Conservation (phyloP, 495 filamentous ascomycete genomes). For the Podospora australis region DNA sequence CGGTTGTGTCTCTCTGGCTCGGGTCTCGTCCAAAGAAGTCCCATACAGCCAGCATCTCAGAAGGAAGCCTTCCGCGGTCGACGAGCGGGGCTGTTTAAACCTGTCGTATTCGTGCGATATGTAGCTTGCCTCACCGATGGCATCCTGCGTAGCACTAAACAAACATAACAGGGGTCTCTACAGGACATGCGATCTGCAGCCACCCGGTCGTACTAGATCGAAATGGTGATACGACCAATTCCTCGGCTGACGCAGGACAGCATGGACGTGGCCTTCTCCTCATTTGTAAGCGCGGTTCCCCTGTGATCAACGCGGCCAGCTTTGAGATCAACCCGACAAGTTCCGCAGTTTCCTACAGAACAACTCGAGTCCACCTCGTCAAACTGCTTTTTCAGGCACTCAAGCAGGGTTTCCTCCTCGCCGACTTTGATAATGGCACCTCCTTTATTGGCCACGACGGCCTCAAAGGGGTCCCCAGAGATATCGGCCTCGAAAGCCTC, state of each 20-base stretch:
- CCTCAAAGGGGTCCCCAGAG: conserved; percentile 51
- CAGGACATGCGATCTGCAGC: neutral
- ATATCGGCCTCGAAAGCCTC: conserved; percentile 49
- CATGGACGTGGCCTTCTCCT: conserved; percentile 38
- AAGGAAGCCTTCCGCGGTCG: neutral
- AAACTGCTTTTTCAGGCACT: conserved; percentile 34
- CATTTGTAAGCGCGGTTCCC: conserved; percentile 41
- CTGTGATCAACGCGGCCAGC: conserved; percentile 48
- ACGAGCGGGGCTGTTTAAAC: neutral
- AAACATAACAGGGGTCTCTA: too few relatives aligned
- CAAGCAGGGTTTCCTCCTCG: conserved; percentile 39
- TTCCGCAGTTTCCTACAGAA: conserved; percentile 54
- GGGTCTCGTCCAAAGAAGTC: conserved; percentile 4
- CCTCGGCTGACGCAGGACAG: conserved; percentile 45
- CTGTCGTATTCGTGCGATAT: too few relatives aligned
- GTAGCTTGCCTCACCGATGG: too few relatives aligned
- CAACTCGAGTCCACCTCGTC: conserved; percentile 45
- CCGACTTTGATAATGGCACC: conserved; percentile 28
- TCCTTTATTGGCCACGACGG: conserved; percentile 32
- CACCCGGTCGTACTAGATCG: conserved; percentile 25
- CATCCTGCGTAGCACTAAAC: too few relatives aligned
- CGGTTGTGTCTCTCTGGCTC: conserved; percentile 15
- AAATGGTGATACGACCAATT: conserved; percentile 38
- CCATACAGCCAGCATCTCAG: neutral
- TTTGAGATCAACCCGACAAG: conserved; percentile 45